Base-by-base conservation (phyloP, 495 filamentous ascomycete species). In the Penicillium atrosanguineum region DNA sequence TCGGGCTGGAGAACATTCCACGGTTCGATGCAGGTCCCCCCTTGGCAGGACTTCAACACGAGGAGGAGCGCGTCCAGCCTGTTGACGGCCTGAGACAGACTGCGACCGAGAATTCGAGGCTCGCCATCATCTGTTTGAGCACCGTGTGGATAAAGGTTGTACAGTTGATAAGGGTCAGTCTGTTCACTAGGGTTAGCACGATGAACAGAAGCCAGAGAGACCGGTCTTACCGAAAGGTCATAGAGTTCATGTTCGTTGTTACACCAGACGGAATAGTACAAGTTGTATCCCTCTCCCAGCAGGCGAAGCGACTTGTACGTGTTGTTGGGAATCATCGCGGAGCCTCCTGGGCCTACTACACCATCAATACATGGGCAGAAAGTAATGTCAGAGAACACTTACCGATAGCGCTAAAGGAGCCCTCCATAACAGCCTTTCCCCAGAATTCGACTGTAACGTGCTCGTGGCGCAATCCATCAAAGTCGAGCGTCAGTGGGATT, bases 201-300 rank as follows among this genome's bases (percentile, higher is more conserved):
- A 9, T 20, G 16, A 20, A 40, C 8, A 5, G 29, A 39, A 48
- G 14, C 19, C 18, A 7, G 21, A 57, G 8, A 11, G 2, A 2
- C 19, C 34, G 12, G 19, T 56, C 74, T 45, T 46, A 80, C 79
- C 46, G 67, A 77, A 4, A 87, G 62, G 46, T 88, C 83, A 48
- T 87, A 86, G 2, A 88, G 67, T 56, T 87, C 83, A 42, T 83
- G 79, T 60, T 86, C 83, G 43, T 81, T 79, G 38, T 65, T 85
- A 56, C 85, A 87, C 81, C 83, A 87, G 0, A 87, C 83, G 0
- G 84, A 77, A 46, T 87, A 88, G 50, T 83, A 83, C 1, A 87
- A 62, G 48, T 81, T 77, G 51, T 86, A 85, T 7, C 57, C 69
- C 6, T 76, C 58, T 5, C 80, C 71, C 15, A 83, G 64, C 15